These are phyloP conservation scores for Dactylellina drechsleri DNA, from an alignment of 2,329 filamentous ascomycete species.

Conservation along the genomic window DNA sequence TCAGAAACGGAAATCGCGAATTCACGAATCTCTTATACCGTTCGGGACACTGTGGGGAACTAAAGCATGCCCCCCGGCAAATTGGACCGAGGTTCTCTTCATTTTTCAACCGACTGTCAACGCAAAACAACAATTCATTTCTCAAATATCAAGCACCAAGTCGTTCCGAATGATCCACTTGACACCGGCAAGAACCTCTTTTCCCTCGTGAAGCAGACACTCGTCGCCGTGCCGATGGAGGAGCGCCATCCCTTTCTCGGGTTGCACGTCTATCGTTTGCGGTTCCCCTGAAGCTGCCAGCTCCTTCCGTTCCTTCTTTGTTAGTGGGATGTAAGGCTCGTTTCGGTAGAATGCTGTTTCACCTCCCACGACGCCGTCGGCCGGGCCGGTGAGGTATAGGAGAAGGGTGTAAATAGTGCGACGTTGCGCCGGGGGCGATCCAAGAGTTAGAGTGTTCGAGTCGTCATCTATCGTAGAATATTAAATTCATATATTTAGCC, in stretches of 20 bases:
- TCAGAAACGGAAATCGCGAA: slow-evolving; percentile 21
- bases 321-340: slow-evolving; percentile 61
- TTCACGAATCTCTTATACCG: slow-evolving; percentile 19
- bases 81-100: slow-evolving; percentile 34
- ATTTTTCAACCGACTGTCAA: slow-evolving; percentile 40
- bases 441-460: slow-evolving; percentile 75
- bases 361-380: slow-evolving; percentile 81
- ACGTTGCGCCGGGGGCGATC: slow-evolving; percentile 62
- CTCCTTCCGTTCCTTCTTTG: slow-evolving; percentile 62
- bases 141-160: slow-evolving; percentile 66
- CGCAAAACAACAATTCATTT: slow-evolving; percentile 9
- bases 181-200: slow-evolving; percentile 74
- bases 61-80: slow-evolving; percentile 13
- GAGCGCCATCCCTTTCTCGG: slow-evolving; percentile 85
- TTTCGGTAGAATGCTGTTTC: slow-evolving; percentile 86
- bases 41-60: not conserved
- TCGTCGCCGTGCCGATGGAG: slow-evolving; percentile 89
- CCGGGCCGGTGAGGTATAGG: slow-evolving; percentile 81
- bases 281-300: slow-evolving; percentile 60
- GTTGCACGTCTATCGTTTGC: slow-evolving; percentile 75
- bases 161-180: slow-evolving; percentile 93
- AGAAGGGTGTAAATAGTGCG: slow-evolving; percentile 92
- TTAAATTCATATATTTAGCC: not conserved
- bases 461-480: slow-evolving; percentile 76
- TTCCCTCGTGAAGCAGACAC: slow-evolving; percentile 88